A percentile compares a stretch with the other conserved stretches of the same genome.
Evolutionary conservation across 768 basidiomycete genomes (phyloP).

Genomic region (Pleurotus pulmonarius): DNA sequence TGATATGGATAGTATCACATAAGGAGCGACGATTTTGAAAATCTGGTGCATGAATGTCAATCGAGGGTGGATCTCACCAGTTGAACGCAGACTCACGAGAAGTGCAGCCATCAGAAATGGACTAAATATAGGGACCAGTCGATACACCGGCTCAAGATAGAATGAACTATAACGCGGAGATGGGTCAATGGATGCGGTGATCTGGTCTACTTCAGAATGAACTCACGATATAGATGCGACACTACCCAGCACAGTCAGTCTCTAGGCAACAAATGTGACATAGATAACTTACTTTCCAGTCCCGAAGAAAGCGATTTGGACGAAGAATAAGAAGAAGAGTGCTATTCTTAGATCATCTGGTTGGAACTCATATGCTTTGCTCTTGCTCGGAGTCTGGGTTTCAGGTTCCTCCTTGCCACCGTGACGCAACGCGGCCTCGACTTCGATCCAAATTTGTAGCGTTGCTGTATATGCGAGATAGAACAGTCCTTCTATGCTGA

Average conservation of each 20-base stretch:
- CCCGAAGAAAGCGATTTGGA: slow-evolving; percentile 85
- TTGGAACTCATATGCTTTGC: slow-evolving; percentile 38
- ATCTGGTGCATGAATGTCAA: slow-evolving; percentile 34
- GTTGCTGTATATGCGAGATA: slow-evolving; percentile 65
- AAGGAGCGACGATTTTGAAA: slow-evolving; percentile 82
- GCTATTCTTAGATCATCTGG: slow-evolving; percentile 69
- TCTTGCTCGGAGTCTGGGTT: background rate
- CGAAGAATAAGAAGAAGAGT: slow-evolving; percentile 81
- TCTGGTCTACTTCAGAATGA: background rate
- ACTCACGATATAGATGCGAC: slow-evolving; percentile 82
- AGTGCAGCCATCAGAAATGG: slow-evolving; percentile 81
- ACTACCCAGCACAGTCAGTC: slow-evolving; percentile 27
- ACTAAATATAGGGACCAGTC: slow-evolving; percentile 80
- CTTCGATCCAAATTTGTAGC: slow-evolving; percentile 62
- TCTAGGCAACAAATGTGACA: too few relatives aligned
- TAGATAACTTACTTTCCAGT: slow-evolving; percentile 65
- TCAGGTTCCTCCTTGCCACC: slow-evolving; percentile 7
- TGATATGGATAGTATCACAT: slow-evolving; percentile 66
- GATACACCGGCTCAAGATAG: slow-evolving; percentile 85
- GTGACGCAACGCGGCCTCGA: slow-evolving; percentile 39
- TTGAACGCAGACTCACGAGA: slow-evolving; percentile 38
- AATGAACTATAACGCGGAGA: slow-evolving; percentile 49
- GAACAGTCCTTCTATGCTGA: slow-evolving; percentile 80
- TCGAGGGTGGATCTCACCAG: too few relatives aligned
- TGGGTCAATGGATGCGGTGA: background rate